Evolutionary conservation across 2,329 filamentous ascomycete species (phyloP), one percentile per base, ranked within the genome.

Genomic region (Aspergillus sojae): DNA sequence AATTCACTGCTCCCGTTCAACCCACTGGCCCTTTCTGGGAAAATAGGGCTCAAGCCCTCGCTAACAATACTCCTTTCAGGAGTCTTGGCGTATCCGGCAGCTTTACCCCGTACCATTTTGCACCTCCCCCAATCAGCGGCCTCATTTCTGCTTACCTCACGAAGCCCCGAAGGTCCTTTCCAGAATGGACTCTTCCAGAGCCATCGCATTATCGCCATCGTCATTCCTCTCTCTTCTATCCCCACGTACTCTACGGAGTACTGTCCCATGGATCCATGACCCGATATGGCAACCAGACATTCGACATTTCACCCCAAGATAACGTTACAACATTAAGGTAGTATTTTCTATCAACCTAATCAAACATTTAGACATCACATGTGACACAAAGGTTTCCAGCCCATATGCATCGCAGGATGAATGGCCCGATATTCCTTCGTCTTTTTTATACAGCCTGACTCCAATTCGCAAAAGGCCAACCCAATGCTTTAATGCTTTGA

Each of bases 41-140:
- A 59, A 64, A 68, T 77, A 77, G 73, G 73, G 73, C 71, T 77
- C 68, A 68, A 77, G 71, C 76, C 74, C 76, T 79, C 77, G 77
- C 77, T 79, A 75, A 76, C 58, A 63, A 70, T 62, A 57, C 72
- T 67, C 43, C 67, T 74, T 71, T 62, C 62, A 70, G 62, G 41
- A 45, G 21, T 50, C 59, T 64, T 66, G 61, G 62, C 61, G 36
- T 2, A 10, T 3, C 14, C 39, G n/a, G 52, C 30, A 21, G 52
- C 52, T 55, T 39, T 55, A 55, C 52, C 52, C 52, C 52, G 32
- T 55, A 26, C 32, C 34, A n/a, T 39, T 28, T 19, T 5, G 5
- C 3, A 6, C 10, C 11, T 14, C 21, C 16, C 7, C 63, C 63
- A 65, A 65, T 65, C 57, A 62, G 26, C 19, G n/a, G 11, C 7